Percentiles rank a stretch among this genome's conserved stretches.
phyloP scores from a whole-genome alignment of 768 basidiomycete genomes.

The Serendipita vermifera region DNA sequence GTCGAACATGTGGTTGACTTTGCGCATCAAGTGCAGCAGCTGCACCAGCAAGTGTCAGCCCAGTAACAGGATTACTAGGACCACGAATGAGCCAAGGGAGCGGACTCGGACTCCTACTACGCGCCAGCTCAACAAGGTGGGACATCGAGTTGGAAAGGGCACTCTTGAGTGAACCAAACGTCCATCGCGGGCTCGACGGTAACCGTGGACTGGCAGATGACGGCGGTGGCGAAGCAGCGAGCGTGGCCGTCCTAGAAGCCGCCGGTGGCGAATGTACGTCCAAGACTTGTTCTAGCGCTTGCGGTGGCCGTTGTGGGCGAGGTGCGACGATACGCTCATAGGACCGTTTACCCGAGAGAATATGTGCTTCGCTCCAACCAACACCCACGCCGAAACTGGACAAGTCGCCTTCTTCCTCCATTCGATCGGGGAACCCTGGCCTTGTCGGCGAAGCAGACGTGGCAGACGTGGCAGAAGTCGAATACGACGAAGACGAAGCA shows the following conservation, averaged over 20 bases:
- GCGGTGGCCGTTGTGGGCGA: not conserved
- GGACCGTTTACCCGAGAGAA: not conserved
- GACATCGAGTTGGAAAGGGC: not conserved
- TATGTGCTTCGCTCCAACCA: not conserved
- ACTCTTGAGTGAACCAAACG: constrained; percentile 8
- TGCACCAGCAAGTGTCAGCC: not conserved
- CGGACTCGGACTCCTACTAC: not conserved
- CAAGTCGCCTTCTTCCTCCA: too few relatives aligned
- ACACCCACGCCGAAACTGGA: too few relatives aligned
- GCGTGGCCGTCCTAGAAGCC: not conserved
- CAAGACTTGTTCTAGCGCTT: not conserved
- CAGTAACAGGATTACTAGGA: not conserved
- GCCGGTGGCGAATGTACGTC: not conserved
- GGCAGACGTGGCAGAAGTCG: too few relatives aligned
- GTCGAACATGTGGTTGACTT: not conserved
- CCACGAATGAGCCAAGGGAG: not conserved
- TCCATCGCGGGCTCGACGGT: constrained; percentile 4
- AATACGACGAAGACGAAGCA: too few relatives aligned
- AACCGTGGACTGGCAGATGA: too few relatives aligned
- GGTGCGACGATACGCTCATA: not conserved
- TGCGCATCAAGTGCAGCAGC: not conserved
- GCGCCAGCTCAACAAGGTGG: not conserved
- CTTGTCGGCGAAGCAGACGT: too few relatives aligned
- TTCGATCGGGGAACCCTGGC: too few relatives aligned
- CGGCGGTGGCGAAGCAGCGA: not conserved